These are phyloP conservation scores for Isatis lusitanica DNA, from an alignment of 441 rosid species.

Conservation along the genomic window DNA sequence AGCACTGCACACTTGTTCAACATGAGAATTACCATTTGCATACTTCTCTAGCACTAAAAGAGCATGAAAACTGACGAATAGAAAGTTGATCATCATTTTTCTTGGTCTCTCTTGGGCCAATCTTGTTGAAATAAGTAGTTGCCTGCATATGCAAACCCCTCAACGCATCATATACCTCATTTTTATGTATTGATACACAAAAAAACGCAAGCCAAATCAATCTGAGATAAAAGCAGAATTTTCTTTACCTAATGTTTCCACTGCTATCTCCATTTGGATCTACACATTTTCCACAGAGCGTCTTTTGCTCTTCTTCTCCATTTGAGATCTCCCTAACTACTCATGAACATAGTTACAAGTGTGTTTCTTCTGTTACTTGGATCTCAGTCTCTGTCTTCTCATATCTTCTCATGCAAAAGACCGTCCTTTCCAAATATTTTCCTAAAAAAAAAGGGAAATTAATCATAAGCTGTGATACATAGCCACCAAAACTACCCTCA, in stretches of 20 bases:
- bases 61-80: too few relatives aligned
- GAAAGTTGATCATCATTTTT: conserved; percentile 43
- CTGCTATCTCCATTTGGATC: not conserved
- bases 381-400: not conserved
- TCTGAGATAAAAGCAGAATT: not conserved
- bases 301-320: not conserved
- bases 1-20: not conserved
- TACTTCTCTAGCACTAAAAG: conserved; percentile 22
- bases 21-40: conserved; percentile 28
- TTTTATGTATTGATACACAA: not conserved
- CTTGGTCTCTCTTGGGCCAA: not conserved
- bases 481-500: not conserved
- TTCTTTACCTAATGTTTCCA: not conserved
- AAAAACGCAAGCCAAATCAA: not conserved
- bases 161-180: not conserved
- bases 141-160: not conserved
- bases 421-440: not conserved
- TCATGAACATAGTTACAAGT: not conserved
- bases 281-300: not conserved
- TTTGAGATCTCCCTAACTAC: not conserved
- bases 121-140: not conserved
- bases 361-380: not conserved
- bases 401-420: not conserved
- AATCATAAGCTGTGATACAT: not conserved
- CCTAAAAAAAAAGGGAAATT: not conserved